Evolutionary conservation across 2,329 filamentous ascomycete species (phyloP), one percentile per base, ranked within the genome.

Genomic region (Colletotrichum lindemuthianum): DNA sequence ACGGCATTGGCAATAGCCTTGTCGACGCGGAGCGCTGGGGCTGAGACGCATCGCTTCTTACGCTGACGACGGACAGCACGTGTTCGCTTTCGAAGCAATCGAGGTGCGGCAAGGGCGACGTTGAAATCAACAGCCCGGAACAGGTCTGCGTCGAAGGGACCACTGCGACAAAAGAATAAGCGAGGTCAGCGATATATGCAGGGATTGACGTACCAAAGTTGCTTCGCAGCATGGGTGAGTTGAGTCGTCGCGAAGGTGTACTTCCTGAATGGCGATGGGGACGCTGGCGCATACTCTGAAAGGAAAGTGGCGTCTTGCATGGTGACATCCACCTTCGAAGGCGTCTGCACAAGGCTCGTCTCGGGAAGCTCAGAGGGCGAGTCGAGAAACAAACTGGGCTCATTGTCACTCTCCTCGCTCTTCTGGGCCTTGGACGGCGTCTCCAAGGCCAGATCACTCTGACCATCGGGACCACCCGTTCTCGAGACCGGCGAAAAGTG

Each of bases 231-330:
- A 13, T 61, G 40, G 4, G 58, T 55, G n/a, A 52, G 61, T 6
- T 56, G 45, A 15, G 2, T 5, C 0, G 61, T 56, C 9, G 47
- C 45, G 24, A 61, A 47, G 4, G 40, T 39, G 32, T 47, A 43
- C 5, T 39, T 33, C 15, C 51, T 45, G 15, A 39, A 33, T 24
- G 53, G 53, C 4, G 51, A 41, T 0, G 51, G 37, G 7, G 58
- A 53, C 8, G 58, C 45, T 45, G 11, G 51, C 11, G 33, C 11
- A 13, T 61, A 37, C 11, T 65, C 61, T 8, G 61, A 65, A 34
- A 65, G 41, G 58, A 60, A 56, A 1, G 61, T 65, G 2, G 61
- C 40, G 16, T 65, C 61, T 13, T 61, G 58, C 61, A 65, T 65
- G 2, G 61, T 61, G 1, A 48, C 48, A 37, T 65, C 61, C 2